Evolutionary conservation across 1,284 basidiomycete species (phyloP), one percentile per base, ranked within the genome.

Genomic region (Cryptococcus sp.): DNA sequence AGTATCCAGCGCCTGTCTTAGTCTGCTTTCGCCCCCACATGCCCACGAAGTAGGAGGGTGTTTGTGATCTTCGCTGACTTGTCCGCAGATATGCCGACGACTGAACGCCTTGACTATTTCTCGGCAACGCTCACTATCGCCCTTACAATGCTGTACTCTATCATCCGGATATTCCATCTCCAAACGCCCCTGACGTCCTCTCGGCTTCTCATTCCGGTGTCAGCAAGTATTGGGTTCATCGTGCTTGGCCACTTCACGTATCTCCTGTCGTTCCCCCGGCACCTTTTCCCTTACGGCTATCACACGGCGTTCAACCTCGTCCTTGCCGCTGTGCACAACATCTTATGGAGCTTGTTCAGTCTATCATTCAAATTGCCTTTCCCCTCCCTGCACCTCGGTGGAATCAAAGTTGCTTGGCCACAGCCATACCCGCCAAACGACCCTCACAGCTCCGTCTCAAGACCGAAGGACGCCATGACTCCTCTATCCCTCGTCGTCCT

Each of bases 61-160:
- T 10, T 34, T 40, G 8, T 23, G 23, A 22, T 23, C 16, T 11
- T 29, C 25, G 25, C 48, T 19, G 34, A 17, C 48, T 23, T 34
- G 4, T 22, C 20, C 38, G 3, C 63, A 93, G 95, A 98, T 79
- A 82, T 86, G 19, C 85, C 87, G 2, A 76, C 80, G 44, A 99
- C 95, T 1, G 96, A 99, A 77, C 89, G 88, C 63, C 68, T 94
- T 66, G 95, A 99, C 75, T 99, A 99, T 77, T 97, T 98, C 74
- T 91, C 90, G 6, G 96, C 96, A 2, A 93, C 89, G 0, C 79
- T 89, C 23, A 87, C 86, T 5, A 91, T 94, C 59, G 73, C 90
- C 26, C 87, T 84, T 62, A 87, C 87, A 6, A 79, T 93, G 3
- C 89, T 89, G 69, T 86, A 85, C 77, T 84, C 88, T 26, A 81